Base-by-base conservation (phyloP, 2,329 filamentous ascomycete species). In the Penicillium sp. region DNA sequence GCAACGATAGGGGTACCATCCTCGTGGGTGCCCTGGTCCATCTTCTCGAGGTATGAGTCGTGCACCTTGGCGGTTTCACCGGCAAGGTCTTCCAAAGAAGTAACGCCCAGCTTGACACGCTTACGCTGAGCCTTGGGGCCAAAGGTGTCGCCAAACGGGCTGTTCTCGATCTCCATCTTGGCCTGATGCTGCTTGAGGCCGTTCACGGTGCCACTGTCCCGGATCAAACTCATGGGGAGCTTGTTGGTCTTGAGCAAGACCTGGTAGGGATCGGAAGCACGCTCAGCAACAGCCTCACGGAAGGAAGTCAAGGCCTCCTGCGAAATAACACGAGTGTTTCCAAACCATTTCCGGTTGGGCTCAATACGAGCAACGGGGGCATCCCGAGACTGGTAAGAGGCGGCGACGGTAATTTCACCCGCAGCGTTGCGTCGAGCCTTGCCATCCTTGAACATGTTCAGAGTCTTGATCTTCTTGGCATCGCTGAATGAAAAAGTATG, bases 191-290 rank as follows among this genome's bases (percentile, higher is more conserved):
- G 88, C 80, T 97, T 96, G 60, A 97, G 78, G 0, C 93, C 94
- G 71, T 96, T 94, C 69, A 89, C 85, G 51, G 88, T 84, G 59
- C 89, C 84, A 57, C 86, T 86, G 72, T 98, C 94, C 63, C 88
- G 85, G 73, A 99, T 96, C 76, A 99, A 81, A 68, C 88, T 94
- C 92, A 99, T 94, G 43, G 95, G 95, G 52, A 99, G 84, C 82
- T 98, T 98, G 79, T 98, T 98, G 68, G 91, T 90, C 82, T 97
- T 97, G 66, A 99, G 83, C n/a, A 98, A 86, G 62, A 97, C 95
- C 62, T 91, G 89, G 78, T 97, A 97, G 0, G 95, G 95, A 73
- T 99, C 93, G 19, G 89, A 88, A 55, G 91, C 89, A 78, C 93
- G 91, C 78, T 96, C 93, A 45, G 91, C 91, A 79, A 99, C 94